A percentile compares a stretch with the other conserved stretches of the same genome.
Conservation (phyloP, 2,329 filamentous ascomycete genomes). For the Ophiostoma himal-ulmi region DNA sequence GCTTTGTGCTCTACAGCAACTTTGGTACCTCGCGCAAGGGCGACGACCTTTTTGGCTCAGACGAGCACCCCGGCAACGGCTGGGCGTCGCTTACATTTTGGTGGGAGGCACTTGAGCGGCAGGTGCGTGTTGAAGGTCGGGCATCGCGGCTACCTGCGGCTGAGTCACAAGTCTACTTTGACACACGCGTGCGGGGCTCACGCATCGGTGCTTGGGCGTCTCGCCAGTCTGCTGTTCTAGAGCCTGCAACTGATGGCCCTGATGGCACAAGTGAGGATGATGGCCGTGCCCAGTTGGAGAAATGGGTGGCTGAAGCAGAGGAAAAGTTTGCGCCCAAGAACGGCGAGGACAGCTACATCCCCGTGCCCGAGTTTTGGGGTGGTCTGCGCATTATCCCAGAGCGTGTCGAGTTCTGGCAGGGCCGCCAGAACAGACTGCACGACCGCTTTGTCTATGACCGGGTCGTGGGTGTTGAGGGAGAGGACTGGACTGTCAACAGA, state of each 20-base stretch:
- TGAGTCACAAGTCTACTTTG: conserved; percentile 67
- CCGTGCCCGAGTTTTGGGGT: conserved; percentile 91
- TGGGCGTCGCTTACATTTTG: conserved; percentile 82
- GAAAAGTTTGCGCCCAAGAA: conserved; percentile 71
- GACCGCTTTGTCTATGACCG: conserved; percentile 85
- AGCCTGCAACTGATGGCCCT: conserved; percentile 31
- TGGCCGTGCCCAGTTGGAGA: conserved; percentile 67
- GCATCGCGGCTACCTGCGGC: conserved; percentile 60
- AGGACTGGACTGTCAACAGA: conserved; percentile 61
- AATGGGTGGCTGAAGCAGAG: conserved; percentile 71
- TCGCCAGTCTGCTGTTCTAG: conserved; percentile 73
- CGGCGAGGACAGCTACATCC: conserved; percentile 67
- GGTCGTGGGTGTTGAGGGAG: conserved; percentile 38
- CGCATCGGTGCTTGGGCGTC: conserved; percentile 91
- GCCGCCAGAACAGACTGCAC: conserved; percentile 80
- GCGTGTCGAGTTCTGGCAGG: conserved; percentile 93
- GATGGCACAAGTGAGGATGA: conserved; percentile 46
- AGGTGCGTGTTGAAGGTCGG: conserved; percentile 81
- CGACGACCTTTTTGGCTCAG: conserved; percentile 50
- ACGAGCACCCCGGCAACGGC: conserved; percentile 49
- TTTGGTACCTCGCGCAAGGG: conserved; percentile 71
- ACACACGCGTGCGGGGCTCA: conserved; percentile 68
- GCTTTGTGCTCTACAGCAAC: conserved; percentile 92
- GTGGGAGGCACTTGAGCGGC: conserved; percentile 81
- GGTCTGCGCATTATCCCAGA: conserved; percentile 80